Evolutionary conservation across 805 yeast species (phyloP), one percentile per base, ranked within the genome.

Genomic region (Kodamaea jinghongensis): DNA sequence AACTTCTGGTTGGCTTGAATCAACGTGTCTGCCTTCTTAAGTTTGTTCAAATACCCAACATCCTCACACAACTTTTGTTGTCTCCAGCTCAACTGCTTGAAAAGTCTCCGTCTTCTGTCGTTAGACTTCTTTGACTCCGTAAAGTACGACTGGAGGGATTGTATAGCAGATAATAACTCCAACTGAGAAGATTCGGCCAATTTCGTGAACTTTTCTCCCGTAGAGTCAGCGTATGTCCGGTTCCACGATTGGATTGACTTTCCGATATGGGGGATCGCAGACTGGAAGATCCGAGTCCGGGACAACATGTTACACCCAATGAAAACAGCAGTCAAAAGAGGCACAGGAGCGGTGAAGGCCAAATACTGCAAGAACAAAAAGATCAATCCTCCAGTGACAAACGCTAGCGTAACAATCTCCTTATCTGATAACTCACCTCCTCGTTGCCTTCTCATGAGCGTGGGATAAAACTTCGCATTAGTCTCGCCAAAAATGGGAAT

Each of bases 61-160:
- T 70, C 60, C 8, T 64, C 67, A 16, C 79, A 78, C 23, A 78
- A 55, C 10, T 68, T 60, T 51, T 81, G 86, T 46, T 81, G 87
- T 38, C 75, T 61, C 67, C 75, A 68, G 4, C 74, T 54, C 74
- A 82, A 64, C 47, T 67, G 49, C 45, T 70, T 71, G 55, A 67
- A 71, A 28, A 72, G 52, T 14, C 60, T 56, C 20, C 71, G 57
- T 36, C 76, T 64, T 34, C 71, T 56, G 34, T 73, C 74, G 44
- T 75, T 78, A 69, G 73, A 60, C 3, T 55, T 55, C 28, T 63
- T 59, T 4, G 73, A 61, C 31, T 69, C 62, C 2, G 42, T 28
- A 2, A 64, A 48, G 47, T 80, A 80, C 6, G 60, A 52, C 27
- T 70, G 61, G n/a, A 80, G 56, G 9, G 79, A 72, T n/a, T 55